Percentiles rank a stretch among this genome's conserved stretches.
Evolutionary conservation across 352 stramenopile genomes (phyloP).

Genomic region (Phytophthora tubulina): DNA sequence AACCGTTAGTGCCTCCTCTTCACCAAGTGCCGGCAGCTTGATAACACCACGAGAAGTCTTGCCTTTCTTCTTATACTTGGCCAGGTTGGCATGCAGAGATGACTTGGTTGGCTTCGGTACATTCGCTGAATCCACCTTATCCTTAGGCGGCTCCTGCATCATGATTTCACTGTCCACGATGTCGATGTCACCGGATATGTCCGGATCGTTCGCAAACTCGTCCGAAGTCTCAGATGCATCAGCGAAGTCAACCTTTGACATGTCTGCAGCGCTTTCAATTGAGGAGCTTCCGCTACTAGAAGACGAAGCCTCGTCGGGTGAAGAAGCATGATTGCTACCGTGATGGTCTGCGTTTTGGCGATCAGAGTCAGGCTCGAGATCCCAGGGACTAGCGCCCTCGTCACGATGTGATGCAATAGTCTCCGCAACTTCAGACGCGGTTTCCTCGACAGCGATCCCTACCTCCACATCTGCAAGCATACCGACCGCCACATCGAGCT

Average conservation of each 20-base stretch:
- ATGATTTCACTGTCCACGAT: conserved; percentile 67
- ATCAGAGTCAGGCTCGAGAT: conserved; percentile 41
- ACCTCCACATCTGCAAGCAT: conserved; percentile 51
- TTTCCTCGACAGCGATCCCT: conserved; percentile 43
- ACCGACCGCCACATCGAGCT: conserved; percentile 51
- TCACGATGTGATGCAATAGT: conserved; percentile 19
- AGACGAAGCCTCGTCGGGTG: conserved; percentile 15
- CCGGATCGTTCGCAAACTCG: conserved; percentile 50
- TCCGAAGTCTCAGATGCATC: conserved; percentile 45
- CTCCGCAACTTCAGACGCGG: conserved; percentile 31
- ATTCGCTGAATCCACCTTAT: conserved; percentile 38
- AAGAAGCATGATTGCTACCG: conserved; percentile 9
- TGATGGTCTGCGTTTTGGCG: conserved; percentile 22
- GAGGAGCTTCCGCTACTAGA: conserved; percentile 3
- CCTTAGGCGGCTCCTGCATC: conserved; percentile 47
- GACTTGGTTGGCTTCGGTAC: conserved; percentile 49
- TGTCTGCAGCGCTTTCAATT: conserved; percentile 20
- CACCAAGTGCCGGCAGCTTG: conserved; percentile 72
- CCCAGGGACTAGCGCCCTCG: conserved; percentile 32
- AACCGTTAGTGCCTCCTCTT: conserved; percentile 76
- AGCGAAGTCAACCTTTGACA: conserved; percentile 41
- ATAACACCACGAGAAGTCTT: conserved; percentile 70
- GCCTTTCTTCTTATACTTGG: conserved; percentile 82
- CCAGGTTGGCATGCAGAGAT: conserved; percentile 66
- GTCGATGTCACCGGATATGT: conserved; percentile 69